Base-by-base conservation (phyloP, 257 asterid species). In the Gardenia jasminoides region DNA sequence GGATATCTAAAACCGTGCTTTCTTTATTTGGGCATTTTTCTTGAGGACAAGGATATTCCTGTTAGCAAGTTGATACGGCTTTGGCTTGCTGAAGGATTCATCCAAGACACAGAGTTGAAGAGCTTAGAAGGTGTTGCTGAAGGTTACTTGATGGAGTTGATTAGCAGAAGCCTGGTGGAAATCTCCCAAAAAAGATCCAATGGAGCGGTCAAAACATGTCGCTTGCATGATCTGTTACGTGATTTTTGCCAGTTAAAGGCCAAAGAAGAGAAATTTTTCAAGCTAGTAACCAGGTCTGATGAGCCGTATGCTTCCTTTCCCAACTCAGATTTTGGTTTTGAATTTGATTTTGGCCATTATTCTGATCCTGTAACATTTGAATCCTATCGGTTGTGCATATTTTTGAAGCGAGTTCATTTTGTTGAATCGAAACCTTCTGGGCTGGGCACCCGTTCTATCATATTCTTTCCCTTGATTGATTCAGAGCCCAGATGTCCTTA, bases 251-350 rank as follows among this genome's bases (percentile, higher is more conserved):
- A 0, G 19, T 73, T 50, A 7, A 73, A 73, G 33, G 67, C 77
- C 10, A 73, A 20, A 10, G 77, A 31, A 7, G 67, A 33, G 30
- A 54, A 73, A 33, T 73, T 73, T 50, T 73, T 73, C 0, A 48
- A 31, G 15, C 31, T 52, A 0, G 52, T 73, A 10, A 73, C 67
- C 36, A 54, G 50, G 77, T 20, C 3, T 75, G 17, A 73, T 73
- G 67, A 73, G 11, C 77, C 77, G 54, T 73, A 73, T 54, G 67
- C 50, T 8, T 73, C 77, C 17, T 54, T 54, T 73, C 77, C 67
- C 1, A 17, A 0, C 12, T 58, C 78, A 36, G 56, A 74, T 9
- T 74, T 33, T 56, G 78, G n/a, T 11, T 20, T 74, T 48, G 54
- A 74, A 33, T 11, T 58, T 48, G 54, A 74, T 22, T 11, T 58